Evolutionary conservation across 192 early-diverging fungal genomes (phyloP), one percentile per base, ranked within the genome.

Genomic region (Backusella macrospora): DNA sequence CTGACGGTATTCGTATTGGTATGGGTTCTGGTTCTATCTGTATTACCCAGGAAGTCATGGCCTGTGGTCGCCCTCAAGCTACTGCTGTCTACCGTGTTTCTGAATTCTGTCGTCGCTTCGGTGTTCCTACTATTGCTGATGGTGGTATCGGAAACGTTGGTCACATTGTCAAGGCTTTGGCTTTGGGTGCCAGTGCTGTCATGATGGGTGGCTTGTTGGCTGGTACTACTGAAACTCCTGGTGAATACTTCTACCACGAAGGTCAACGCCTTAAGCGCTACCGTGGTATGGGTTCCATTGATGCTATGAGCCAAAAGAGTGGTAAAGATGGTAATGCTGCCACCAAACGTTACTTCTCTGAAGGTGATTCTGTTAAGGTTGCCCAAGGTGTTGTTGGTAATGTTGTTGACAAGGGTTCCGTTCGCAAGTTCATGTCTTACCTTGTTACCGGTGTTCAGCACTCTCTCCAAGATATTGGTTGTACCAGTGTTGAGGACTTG

Each of bases 21-120:
- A 99, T 99, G 97, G 97, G 97, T 43, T 93, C 91, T 74, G 97
- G 97, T n/a, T 94, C 92, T 38, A 98, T 98, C 77, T 98, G 96
- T 87, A 98, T 98, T 71, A 98, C 96, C 47, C 96, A 98, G 81
- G 96, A 97, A 85, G 95, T 95, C 80, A 99, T 98, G 96, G 96
- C 97, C 62, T 96, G 96, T 66, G 97, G 97, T 76, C 93, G 97
- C 77, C 97, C 97, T 40, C 97, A 99, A 81, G 97, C 93, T 13
- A 97, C 96, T 34, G 96, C 95, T 39, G 97, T 99, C 49, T 97
- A 89, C 89, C 92, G 92, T 81, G 97, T 99, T 44, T 90, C 96
- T 18, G 89, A 97, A 86, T 97, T 94, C 81, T 94, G 95, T 39
- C 85, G 91, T 79, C 90, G 92, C 82, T 99, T 96, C 74, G 97